Conservation (phyloP, 305 asterid genomes). For the Ilex paraguariensis region DNA sequence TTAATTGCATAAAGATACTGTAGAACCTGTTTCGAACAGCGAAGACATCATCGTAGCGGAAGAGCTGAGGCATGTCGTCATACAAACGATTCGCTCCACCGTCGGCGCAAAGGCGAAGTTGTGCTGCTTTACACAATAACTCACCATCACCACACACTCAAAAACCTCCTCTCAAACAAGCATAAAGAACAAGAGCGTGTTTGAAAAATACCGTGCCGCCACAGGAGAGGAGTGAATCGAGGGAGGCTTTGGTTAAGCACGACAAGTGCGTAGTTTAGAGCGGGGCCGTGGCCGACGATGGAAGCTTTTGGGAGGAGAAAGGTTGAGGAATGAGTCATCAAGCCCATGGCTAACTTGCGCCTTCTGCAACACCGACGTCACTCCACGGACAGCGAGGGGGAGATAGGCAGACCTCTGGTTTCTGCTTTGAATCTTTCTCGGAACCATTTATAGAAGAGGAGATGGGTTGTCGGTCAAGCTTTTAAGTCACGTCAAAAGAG, state of each 20-base stretch:
- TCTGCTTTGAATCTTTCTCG: too few species aligned
- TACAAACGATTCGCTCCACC: constrained; percentile 89
- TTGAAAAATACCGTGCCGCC: constrained; percentile 52
- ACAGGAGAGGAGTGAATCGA: constrained; percentile 72
- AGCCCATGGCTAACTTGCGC: constrained; percentile 40
- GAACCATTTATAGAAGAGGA: too few species aligned
- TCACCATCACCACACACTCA: constrained; percentile 17
- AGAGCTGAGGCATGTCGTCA: constrained; percentile 77
- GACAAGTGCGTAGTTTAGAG: constrained; percentile 53
- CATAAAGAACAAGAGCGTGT: constrained; percentile 2
- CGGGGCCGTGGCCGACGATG: constrained; percentile 20
- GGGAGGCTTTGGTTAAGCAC: constrained; percentile 76
- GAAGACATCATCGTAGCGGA: constrained; percentile 48
- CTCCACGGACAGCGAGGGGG: too few species aligned
- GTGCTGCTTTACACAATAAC: constrained; percentile 49
- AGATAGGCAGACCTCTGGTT: too few species aligned
- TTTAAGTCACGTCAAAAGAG: too few species aligned
- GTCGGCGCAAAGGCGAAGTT: constrained; percentile 75
- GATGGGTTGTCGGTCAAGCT: too few species aligned
- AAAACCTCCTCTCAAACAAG: neutral
- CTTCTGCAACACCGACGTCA: too few species aligned
- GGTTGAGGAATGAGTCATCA: constrained; percentile 59
- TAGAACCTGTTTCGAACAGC: constrained; percentile 63
- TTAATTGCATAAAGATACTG: neutral
- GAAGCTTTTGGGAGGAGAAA: constrained; percentile 58